Evolutionary conservation across 164 flowering plant species (phyloP).

Genomic region (Kingdonia uniflora): DNA sequence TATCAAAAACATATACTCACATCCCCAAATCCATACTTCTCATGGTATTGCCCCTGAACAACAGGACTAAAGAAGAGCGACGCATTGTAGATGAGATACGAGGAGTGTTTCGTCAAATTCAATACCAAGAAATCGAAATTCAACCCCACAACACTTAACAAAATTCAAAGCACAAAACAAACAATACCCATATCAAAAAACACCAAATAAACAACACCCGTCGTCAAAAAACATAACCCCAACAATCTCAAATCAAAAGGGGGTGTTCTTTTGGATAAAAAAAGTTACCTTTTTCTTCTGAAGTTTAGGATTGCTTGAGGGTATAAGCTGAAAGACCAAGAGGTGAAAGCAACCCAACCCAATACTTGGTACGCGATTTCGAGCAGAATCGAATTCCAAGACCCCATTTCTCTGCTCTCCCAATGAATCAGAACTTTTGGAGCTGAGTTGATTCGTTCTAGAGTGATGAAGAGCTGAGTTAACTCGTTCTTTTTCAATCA

Average conservation of each 20-base stretch:
- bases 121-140: conserved; percentile 74
- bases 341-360: conserved; percentile 73
- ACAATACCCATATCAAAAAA: neutral
- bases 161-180: neutral
- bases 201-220: conserved; percentile 1
- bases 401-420: conserved; percentile 41
- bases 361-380: conserved; percentile 45
- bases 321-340: conserved; percentile 88
- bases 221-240: neutral
- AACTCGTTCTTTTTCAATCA: too few species aligned
- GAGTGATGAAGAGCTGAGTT: too few species aligned
- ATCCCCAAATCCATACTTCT: conserved; percentile 57
- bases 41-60: conserved; percentile 59
- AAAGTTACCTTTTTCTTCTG: conserved; percentile 75
- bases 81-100: conserved; percentile 83
- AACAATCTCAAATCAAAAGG: neutral
- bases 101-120: conserved; percentile 75
- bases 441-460: too few species aligned
- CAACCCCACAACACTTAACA: conserved; percentile 74
- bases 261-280: too few species aligned
- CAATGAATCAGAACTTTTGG: too few species aligned
- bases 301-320: conserved; percentile 80
- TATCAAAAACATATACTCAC: conserved; percentile 17
- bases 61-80: conserved; percentile 68
- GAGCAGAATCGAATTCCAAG: conserved; percentile 62